A percentile compares a stretch with the other conserved stretches of the same genome.
Evolutionary conservation across 768 basidiomycete species (phyloP).

Genomic region (Favolaschia claudopus): DNA sequence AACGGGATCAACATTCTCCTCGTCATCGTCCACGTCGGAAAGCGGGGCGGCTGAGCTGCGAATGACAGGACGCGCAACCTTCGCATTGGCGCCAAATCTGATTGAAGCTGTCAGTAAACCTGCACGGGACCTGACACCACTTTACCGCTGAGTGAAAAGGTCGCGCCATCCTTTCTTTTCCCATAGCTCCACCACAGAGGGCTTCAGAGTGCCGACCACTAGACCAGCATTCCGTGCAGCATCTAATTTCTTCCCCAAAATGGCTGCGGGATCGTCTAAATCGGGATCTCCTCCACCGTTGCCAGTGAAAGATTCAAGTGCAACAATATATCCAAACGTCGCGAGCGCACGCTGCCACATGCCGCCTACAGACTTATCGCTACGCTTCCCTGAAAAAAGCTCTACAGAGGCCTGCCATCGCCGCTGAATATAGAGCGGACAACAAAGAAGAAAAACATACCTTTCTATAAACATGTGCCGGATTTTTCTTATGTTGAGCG

Average conservation of each 20-base stretch:
- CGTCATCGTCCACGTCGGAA: too few species aligned
- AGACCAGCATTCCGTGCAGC: too few species aligned
- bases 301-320: constrained; percentile 9
- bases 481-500: constrained; percentile 14
- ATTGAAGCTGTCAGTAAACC: too few species aligned
- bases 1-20: too few species aligned
- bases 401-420: not conserved
- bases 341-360: not conserved
- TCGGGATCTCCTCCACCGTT: constrained; percentile 15
- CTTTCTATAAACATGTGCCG: not conserved
- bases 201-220: too few species aligned
- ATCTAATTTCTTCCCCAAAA: too few species aligned
- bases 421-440: not conserved
- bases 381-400: not conserved
- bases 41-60: too few species aligned
- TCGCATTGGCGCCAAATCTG: not conserved
- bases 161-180: too few species aligned
- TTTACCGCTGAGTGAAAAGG: too few species aligned
- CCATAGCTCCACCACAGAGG: too few species aligned
- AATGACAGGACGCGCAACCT: not conserved
- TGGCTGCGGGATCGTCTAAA: too few species aligned
- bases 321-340: not conserved
- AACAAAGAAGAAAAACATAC: not conserved
- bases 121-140: too few species aligned
- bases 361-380: not conserved